Percentiles rank a stretch among this genome's conserved stretches.
phyloP scores from a whole-genome alignment of 768 basidiomycete genomes.

The Russula sp. region DNA sequence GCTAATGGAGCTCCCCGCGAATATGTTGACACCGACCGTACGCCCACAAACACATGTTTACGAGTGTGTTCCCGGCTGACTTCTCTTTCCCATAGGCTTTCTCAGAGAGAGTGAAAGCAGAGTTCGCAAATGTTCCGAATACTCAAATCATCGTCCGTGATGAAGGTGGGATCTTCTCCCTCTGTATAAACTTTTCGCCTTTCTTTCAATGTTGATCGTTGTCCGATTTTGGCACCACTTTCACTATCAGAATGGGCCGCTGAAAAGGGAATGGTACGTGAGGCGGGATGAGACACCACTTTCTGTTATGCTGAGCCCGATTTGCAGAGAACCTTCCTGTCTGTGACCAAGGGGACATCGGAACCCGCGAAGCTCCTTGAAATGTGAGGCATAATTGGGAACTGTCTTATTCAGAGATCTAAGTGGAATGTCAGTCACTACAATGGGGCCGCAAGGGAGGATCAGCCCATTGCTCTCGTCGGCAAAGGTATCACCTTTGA shows the following conservation, averaged over 20 bases:
- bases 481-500: conserved; percentile 92
- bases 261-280: conserved; percentile 70
- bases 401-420: background rate
- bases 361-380: conserved; percentile 87
- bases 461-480: conserved; percentile 65
- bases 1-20: conserved; percentile 83
- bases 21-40: conserved; percentile 81
- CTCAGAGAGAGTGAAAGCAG: conserved; percentile 59
- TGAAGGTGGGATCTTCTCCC: conserved; percentile 44
- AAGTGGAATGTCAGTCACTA: conserved; percentile 51
- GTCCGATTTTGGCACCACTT: background rate
- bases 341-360: conserved; percentile 73
- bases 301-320: background rate
- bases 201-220: background rate
- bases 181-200: background rate
- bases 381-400: conserved; percentile 41
- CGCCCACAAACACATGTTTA: background rate
- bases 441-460: conserved; percentile 57
- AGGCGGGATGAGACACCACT: background rate
- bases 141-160: conserved; percentile 68
- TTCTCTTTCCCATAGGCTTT: conserved; percentile 43
- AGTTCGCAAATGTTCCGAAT: conserved; percentile 59
- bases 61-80: conserved; percentile 22
- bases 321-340: conserved; percentile 70
- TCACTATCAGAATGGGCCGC: conserved; percentile 64